These are phyloP conservation scores for Tetrapisispora namnaoensis DNA, from an alignment of 805 yeast species.

Conservation along the genomic window DNA sequence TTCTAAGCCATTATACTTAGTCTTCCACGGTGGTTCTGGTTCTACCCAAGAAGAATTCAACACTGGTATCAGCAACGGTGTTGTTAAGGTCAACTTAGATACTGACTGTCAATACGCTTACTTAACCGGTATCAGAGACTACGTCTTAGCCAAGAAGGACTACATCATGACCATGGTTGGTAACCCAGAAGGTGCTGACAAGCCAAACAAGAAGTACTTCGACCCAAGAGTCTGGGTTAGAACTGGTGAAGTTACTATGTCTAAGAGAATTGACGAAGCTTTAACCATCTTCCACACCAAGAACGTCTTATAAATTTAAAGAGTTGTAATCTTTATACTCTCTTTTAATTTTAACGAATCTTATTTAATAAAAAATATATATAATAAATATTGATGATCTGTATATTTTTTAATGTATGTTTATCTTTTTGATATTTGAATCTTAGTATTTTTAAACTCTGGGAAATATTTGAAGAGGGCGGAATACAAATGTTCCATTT, in stretches of 20 bases:
- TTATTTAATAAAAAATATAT: neutral
- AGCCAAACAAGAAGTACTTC: conserved; percentile 99
- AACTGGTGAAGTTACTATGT: conserved; percentile 99
- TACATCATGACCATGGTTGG: conserved; percentile 84
- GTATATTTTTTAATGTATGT: conserved; percentile 4
- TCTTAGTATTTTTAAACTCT: too few species aligned
- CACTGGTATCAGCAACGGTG: conserved; percentile 87
- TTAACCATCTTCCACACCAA: conserved; percentile 78
- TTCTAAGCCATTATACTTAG: conserved; percentile 78
- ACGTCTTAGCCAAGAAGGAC: conserved; percentile 91
- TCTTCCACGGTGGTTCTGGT: conserved; percentile 99
- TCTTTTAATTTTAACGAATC: neutral
- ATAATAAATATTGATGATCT: conserved; percentile 3
- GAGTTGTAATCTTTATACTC: conserved; percentile 1
- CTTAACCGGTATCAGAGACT: conserved; percentile 95
- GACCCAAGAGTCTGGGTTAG: conserved; percentile 99
- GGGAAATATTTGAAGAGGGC: too few species aligned
- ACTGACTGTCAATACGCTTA: conserved; percentile 99
- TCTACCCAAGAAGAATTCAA: conserved; percentile 86
- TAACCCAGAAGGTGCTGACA: conserved; percentile 98
- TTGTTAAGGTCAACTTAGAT: conserved; percentile 97
- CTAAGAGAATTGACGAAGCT: conserved; percentile 74
- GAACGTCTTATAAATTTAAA: conserved; percentile 39
- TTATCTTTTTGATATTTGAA: conserved; percentile 1
- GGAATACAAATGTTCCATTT: too few species aligned